Percentiles rank a stretch among this genome's conserved stretches.
Evolutionary conservation across 2,329 filamentous ascomycete species (phyloP).

Genomic region (Septoria petroselini): DNA sequence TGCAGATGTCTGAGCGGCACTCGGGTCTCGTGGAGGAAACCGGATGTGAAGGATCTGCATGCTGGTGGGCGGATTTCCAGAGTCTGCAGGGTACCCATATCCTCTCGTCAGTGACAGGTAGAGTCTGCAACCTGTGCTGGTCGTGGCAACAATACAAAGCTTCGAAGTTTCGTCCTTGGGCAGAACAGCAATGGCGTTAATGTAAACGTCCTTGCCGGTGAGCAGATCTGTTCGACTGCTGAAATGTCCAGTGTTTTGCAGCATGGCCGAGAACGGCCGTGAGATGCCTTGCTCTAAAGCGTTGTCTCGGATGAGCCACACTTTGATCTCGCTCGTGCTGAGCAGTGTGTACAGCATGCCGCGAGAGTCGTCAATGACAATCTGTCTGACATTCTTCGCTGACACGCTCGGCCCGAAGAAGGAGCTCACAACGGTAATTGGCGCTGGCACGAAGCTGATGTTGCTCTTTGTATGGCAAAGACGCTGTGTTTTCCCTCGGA

Average conservation of each 20-base stretch:
- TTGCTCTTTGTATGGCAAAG: constrained; percentile 56
- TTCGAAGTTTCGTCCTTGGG: constrained; percentile 74
- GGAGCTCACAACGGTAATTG: constrained; percentile 33
- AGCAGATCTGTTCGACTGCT: constrained; percentile 70
- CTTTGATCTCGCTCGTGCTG: constrained; percentile 80
- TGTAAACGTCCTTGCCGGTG: constrained; percentile 60
- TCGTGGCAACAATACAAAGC: constrained; percentile 85
- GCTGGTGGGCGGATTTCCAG: constrained; percentile 73
- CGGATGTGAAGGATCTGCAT: constrained; percentile 98
- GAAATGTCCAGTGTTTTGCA: constrained; percentile 79
- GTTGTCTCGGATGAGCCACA: constrained; percentile 79
- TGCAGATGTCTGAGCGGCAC: constrained; percentile 17
- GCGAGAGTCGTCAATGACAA: constrained; percentile 83
- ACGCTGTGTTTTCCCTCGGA: constrained; percentile 77
- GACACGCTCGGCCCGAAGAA: constrained; percentile 36
- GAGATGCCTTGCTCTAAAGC: constrained; percentile 55
- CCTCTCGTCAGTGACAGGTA: constrained; percentile 88
- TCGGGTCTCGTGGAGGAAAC: constrained; percentile 65
- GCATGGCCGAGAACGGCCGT: constrained; percentile 52
- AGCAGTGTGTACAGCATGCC: constrained; percentile 90
- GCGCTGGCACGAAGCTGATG: constrained; percentile 45
- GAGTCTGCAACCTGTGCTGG: constrained; percentile 83
- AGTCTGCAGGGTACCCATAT: constrained; percentile 57
- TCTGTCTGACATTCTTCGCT: constrained; percentile 67
- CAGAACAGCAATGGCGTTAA: constrained; percentile 84